These are phyloP conservation scores for Lactarius deliciosus DNA, from an alignment of 768 basidiomycete species.

Conservation along the genomic window DNA sequence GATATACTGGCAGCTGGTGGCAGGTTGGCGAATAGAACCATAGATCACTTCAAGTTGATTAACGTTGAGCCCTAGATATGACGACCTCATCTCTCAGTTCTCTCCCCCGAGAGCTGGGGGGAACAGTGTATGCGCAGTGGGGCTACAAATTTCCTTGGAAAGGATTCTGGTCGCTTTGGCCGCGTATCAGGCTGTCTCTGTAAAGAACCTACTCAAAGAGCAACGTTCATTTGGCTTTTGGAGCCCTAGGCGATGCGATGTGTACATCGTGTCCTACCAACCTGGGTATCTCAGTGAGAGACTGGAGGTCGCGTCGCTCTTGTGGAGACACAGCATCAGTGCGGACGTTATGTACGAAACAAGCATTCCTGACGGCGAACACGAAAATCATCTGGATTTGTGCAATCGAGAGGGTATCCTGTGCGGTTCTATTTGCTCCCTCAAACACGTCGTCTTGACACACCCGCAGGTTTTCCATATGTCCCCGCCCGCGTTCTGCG, in stretches of 20 bases:
- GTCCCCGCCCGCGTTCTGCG: constrained; percentile 52
- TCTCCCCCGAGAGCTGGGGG: constrained; percentile 52
- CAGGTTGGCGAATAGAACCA: constrained; percentile 46
- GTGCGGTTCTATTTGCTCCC: constrained; percentile 41
- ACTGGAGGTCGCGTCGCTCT: constrained; percentile 68
- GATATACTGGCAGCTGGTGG: constrained; percentile 83
- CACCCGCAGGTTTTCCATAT: constrained; percentile 48
- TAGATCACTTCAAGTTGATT: constrained; percentile 2
- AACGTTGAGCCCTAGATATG: constrained; percentile 52
- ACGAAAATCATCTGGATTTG: constrained; percentile 63
- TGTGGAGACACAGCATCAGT: constrained; percentile 83
- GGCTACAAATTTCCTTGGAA: constrained; percentile 74
- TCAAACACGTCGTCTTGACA: not conserved
- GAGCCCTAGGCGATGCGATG: constrained; percentile 88
- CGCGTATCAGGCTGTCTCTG: constrained; percentile 61
- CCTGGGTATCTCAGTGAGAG: constrained; percentile 74
- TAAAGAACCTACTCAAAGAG: constrained; percentile 71
- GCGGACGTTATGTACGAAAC: constrained; percentile 88
- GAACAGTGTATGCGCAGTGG: constrained; percentile 64
- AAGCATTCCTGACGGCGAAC: constrained; percentile 58
- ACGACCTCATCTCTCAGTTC: constrained; percentile 63
- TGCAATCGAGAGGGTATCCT: constrained; percentile 83
- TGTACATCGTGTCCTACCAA: constrained; percentile 79
- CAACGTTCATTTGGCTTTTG: constrained; percentile 83
- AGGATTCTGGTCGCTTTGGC: constrained; percentile 72